phyloP scores from a whole-genome alignment of 1,139 yeast genomes.

The Blastobotrys elegans region DNA sequence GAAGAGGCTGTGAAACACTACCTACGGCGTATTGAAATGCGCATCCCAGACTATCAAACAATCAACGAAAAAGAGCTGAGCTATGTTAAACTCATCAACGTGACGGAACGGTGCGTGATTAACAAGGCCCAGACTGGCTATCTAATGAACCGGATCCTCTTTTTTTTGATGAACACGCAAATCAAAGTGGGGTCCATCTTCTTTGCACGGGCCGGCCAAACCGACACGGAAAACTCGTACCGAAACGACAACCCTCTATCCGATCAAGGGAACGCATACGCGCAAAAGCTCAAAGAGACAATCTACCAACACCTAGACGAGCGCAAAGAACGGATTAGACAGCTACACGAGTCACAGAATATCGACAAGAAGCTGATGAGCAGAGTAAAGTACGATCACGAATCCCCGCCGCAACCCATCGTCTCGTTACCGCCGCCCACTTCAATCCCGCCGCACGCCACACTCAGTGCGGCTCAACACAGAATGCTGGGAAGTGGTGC shows the following conservation, averaged over 20 bases:
- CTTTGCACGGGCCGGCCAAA: slow-evolving; percentile 60
- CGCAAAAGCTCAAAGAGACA: slow-evolving; percentile 38
- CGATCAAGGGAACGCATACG: slow-evolving; percentile 36
- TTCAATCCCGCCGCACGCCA: background rate
- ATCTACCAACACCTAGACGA: slow-evolving; percentile 37
- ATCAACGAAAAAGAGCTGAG: slow-evolving; percentile 51
- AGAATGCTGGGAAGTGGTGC: background rate
- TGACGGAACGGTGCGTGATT: slow-evolving; percentile 80
- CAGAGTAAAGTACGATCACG: slow-evolving; percentile 12
- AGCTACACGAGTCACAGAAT: slow-evolving; percentile 10
- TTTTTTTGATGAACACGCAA: slow-evolving; percentile 81
- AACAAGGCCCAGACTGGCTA: slow-evolving; percentile 83
- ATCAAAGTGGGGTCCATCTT: slow-evolving; percentile 81
- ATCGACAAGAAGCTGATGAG: slow-evolving; percentile 13
- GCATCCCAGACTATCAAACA: slow-evolving; percentile 44
- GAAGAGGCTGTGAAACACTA: slow-evolving; percentile 41
- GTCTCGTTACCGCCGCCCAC: background rate
- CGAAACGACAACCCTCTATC: slow-evolving; percentile 36
- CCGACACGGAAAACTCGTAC: slow-evolving; percentile 30
- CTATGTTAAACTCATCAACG: slow-evolving; percentile 77
- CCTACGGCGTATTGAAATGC: slow-evolving; percentile 40
- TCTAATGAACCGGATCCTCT: slow-evolving; percentile 80
- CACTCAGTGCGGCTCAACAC: slow-evolving; percentile 1
- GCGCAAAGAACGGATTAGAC: slow-evolving; percentile 21
- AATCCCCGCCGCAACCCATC: background rate